Evolutionary conservation across 2,329 filamentous ascomycete species (phyloP).

Genomic region (Didymella exigua): DNA sequence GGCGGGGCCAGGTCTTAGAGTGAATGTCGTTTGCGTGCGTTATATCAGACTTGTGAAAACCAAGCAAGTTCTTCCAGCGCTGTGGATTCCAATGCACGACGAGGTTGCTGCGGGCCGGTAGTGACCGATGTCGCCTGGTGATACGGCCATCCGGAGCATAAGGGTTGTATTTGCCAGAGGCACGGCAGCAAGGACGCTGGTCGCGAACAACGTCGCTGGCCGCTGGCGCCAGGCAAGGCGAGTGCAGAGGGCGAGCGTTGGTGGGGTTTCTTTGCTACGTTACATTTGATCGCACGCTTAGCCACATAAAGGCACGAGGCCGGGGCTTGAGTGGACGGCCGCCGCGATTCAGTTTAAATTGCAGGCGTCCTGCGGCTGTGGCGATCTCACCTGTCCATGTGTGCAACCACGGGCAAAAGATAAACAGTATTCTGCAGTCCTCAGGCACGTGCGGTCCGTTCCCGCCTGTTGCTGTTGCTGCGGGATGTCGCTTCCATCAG

Average conservation of each 20-base stretch:
- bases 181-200: constrained; percentile 31
- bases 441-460: constrained; percentile 9
- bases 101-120: constrained; percentile 42
- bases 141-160: constrained; percentile 44
- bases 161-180: constrained; percentile 50
- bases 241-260: constrained; percentile 32
- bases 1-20: constrained; percentile 33
- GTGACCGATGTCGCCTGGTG: constrained; percentile 50
- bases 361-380: constrained; percentile 21
- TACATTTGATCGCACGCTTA: constrained; percentile 20
- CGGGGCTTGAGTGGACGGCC: constrained; percentile 14
- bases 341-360: constrained; percentile 29
- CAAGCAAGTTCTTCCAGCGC: constrained; percentile 23
- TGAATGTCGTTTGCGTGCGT: constrained; percentile 33
- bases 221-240: constrained; percentile 32
- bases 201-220: constrained; percentile 22
- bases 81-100: constrained; percentile 37
- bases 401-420: constrained; percentile 10
- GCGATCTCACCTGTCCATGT: constrained; percentile 18
- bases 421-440: constrained; percentile 9
- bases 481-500: constrained; percentile 10
- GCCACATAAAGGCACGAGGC: constrained; percentile 17
- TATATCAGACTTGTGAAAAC: constrained; percentile 30
- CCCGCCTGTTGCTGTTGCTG: constrained; percentile 7
- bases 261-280: constrained; percentile 31